Conservation (phyloP, 2,329 filamentous ascomycete species). For the Aspergillus sp. region DNA sequence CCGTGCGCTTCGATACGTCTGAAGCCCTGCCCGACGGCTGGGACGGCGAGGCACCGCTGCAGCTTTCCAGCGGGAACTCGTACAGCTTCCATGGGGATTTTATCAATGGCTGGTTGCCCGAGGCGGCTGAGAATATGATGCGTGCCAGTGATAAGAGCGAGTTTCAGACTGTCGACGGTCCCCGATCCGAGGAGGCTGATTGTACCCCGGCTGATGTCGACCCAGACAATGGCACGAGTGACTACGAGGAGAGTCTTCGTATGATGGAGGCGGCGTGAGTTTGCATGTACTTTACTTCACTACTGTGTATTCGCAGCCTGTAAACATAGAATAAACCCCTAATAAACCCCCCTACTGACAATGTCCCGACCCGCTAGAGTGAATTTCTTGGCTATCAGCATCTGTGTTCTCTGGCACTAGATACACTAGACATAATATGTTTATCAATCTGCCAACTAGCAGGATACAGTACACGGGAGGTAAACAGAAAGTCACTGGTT, state of each 20-base stretch:
- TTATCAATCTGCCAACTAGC: too few species aligned
- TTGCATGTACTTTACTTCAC: too few species aligned
- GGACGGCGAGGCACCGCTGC: conserved; percentile 7
- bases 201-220: conserved; percentile 8
- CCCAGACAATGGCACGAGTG: conserved; percentile 16
- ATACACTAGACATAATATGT: too few species aligned
- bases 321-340: too few species aligned
- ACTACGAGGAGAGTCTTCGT: conserved; percentile 17
- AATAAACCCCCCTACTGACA: too few species aligned
- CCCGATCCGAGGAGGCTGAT: neutral
- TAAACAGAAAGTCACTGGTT: too few species aligned
- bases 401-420: too few species aligned
- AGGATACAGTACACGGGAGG: too few species aligned
- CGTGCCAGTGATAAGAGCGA: neutral
- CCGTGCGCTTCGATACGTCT: conserved; percentile 17
- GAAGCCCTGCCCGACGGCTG: conserved; percentile 16
- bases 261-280: conserved; percentile 11
- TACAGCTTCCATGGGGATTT: conserved; percentile 15
- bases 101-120: conserved; percentile 14
- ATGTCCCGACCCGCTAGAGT: too few species aligned
- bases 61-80: neutral
- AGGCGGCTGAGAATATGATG: conserved; percentile 18
- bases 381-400: too few species aligned
- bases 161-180: neutral
- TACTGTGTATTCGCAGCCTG: too few species aligned